Conservation (phyloP, 1,284 basidiomycete species). For the Apiotrichum sp. region DNA sequence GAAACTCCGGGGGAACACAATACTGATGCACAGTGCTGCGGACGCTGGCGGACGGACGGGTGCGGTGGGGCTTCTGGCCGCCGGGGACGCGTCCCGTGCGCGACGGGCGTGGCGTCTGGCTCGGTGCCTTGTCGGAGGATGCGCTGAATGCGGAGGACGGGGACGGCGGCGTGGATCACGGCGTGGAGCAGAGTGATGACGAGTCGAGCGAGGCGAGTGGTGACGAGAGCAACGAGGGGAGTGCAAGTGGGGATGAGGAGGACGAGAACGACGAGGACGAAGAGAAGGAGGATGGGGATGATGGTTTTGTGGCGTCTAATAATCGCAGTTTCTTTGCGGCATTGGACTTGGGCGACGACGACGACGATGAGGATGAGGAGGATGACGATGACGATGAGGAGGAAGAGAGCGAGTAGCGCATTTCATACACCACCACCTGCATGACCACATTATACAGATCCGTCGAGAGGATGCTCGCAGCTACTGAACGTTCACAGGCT, state of each 20-base stretch:
- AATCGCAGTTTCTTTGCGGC: conserved; percentile 42
- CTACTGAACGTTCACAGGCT: no score
- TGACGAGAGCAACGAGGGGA: conserved; percentile 13
- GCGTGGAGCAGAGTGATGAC: conserved; percentile 12
- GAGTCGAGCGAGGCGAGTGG: conserved; percentile 11
- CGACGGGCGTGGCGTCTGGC: conserved; percentile 18
- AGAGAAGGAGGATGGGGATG: conserved; percentile 19
- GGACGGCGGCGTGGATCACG: background rate
- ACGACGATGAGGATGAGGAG: conserved; percentile 3
- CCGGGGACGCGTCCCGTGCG: conserved; percentile 30
- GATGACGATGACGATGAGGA: conserved; percentile 1
- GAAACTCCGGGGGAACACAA: no score
- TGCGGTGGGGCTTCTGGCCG: conserved; percentile 81
- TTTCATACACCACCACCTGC: no score
- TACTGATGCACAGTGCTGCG: conserved; percentile 58
- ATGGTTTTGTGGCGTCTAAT: conserved; percentile 8
- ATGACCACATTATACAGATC: no score
- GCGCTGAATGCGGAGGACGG: background rate
- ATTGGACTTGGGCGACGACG: conserved; percentile 38
- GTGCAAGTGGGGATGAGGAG: conserved; percentile 8
- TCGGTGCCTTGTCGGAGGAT: conserved; percentile 9
- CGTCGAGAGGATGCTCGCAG: no score
- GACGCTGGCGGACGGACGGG: conserved; percentile 65
- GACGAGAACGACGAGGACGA: conserved; percentile 12
- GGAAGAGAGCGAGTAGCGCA: background rate